Evolutionary conservation across 805 yeast species (phyloP), one percentile per base, ranked within the genome.

Genomic region (Jamesozyma lodderae): DNA sequence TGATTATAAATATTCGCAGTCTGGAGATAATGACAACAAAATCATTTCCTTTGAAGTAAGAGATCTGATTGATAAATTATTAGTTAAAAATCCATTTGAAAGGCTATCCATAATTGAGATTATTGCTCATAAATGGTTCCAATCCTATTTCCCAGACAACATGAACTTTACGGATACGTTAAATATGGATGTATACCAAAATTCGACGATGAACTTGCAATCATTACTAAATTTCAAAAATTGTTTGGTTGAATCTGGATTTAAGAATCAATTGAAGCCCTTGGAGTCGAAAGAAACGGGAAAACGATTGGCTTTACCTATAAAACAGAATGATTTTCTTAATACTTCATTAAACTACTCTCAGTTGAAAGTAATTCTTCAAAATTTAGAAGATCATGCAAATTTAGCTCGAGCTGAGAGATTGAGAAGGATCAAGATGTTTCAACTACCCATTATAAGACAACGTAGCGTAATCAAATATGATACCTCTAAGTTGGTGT

Each of bases 51-150:
- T 67, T 4, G 85, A 79, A 36, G 96, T 96, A 1, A 73, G 72
- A 49, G 64, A 67, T 13, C 69, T 90, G 41, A 82, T 90, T 41
- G 63, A 62, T 44, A 80, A 77, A 49, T 67, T 90, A 44, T 72
- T 90, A 42, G 69, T 79, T 31, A 73, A 81, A 25, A 75, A 84
- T 48, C 96, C 96, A 6, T 55, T 70, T 33, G 68, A 72, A 47
- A 79, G 98, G 60, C 95, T 95, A 24, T 64, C 80, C 2, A 65
- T 88, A 35, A 79, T 81, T 51, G 81, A 81, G 42, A 79, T 88
- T 36, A 68, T 87, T 39, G 78, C 73, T 40, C 81, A 84, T 58
- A 77, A 76, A 25, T 90, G 95, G 84, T 84, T 90, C 60, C 75
- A 69, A 38, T 90, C 90, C 19, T 69, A 81, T 20, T 87, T 87